phyloP scores from a whole-genome alignment of 495 filamentous ascomycete species.

The Cenococcum geophilum region DNA sequence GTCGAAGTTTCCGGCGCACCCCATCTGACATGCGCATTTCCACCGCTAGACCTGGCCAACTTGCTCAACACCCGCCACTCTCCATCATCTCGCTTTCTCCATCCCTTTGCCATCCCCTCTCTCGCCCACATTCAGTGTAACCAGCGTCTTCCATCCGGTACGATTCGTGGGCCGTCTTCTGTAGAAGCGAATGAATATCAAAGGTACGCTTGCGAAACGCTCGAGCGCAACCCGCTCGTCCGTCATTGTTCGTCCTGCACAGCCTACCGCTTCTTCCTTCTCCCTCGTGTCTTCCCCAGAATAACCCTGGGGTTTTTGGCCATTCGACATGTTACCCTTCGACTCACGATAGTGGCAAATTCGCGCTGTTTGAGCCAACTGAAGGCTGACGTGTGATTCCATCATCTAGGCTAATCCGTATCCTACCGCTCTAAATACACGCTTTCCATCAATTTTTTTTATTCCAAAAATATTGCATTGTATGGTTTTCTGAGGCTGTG shows the following conservation, averaged over 20 bases:
- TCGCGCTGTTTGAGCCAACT: background rate
- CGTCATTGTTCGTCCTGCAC: background rate
- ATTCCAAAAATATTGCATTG: background rate
- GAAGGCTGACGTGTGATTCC: background rate
- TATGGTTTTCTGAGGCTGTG: background rate
- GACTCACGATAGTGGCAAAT: background rate
- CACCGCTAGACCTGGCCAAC: background rate
- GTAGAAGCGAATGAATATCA: too few relatives aligned
- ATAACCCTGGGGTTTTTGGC: background rate
- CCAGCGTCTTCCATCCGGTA: background rate
- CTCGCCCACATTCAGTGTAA: background rate
- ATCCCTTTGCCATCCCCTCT: background rate
- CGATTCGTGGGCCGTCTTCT: background rate
- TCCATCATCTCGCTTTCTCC: background rate
- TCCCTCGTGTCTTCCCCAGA: background rate
- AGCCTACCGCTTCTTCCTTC: background rate
- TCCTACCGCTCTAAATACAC: background rate
- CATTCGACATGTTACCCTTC: too few relatives aligned
- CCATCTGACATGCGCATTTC: background rate
- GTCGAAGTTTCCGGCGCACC: background rate
- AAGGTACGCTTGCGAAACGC: background rate
- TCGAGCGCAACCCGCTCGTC: background rate
- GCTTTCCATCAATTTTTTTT: background rate
- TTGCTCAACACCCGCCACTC: constrained; percentile 1
- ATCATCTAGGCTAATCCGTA: constrained; percentile 2